These are phyloP conservation scores for Taphrina wiesneri DNA, from an alignment of 1,139 yeast species.

Conservation along the genomic window DNA sequence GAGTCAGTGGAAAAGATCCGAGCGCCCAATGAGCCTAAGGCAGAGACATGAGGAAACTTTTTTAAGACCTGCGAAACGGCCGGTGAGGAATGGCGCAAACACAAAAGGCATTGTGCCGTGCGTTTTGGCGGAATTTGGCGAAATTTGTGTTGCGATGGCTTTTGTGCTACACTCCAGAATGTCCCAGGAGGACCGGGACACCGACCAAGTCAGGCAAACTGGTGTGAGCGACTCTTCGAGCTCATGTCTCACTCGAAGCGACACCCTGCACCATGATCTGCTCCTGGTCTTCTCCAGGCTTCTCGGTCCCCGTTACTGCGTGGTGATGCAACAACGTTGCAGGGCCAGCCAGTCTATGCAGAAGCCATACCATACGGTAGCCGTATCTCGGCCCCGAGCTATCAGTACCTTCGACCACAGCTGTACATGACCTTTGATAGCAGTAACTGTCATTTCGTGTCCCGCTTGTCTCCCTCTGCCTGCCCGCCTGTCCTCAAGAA, in stretches of 20 bases:
- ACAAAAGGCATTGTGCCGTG: constrained; percentile 6
- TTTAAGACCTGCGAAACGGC: constrained; percentile 4
- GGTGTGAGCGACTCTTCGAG: background rate
- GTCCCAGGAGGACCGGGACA: background rate
- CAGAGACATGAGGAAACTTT: constrained; percentile 8
- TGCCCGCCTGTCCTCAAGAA: too few species aligned
- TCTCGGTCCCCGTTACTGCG: too few species aligned
- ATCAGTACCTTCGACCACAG: too few species aligned
- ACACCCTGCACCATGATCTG: background rate
- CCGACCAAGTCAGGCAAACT: background rate
- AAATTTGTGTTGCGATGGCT: constrained; percentile 4
- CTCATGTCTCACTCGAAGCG: background rate
- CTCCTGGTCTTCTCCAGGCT: too few species aligned
- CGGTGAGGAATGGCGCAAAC: constrained; percentile 7
- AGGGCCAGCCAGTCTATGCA: too few species aligned
- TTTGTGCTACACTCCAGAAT: background rate
- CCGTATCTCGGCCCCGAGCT: too few species aligned
- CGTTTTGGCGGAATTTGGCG: constrained; percentile 1
- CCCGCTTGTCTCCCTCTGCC: too few species aligned
- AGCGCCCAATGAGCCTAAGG: constrained; percentile 1
- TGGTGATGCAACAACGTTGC: too few species aligned
- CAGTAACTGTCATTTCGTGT: too few species aligned
- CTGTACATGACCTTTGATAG: too few species aligned
- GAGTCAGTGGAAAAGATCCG: constrained; percentile 15
- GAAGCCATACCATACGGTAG: too few species aligned